A percentile compares a stretch with the other conserved stretches of the same genome.
Conservation (phyloP, 176 grass and related monocot species). For the Zizania latifolia region DNA sequence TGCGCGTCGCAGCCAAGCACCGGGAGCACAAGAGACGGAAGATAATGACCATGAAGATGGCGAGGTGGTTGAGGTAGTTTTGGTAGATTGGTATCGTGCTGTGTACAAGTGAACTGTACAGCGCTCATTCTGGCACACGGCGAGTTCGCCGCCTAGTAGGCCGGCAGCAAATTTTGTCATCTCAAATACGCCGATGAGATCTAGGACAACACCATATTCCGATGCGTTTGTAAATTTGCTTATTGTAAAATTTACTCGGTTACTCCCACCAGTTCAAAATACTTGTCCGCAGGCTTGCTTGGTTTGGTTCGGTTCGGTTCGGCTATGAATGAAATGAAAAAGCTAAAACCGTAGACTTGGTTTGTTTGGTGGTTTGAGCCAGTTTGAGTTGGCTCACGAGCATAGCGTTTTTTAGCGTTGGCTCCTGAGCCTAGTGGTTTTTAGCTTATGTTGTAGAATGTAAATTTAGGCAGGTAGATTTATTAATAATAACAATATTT, state of each 20-base stretch:
- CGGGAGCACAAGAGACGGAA: slow-evolving; percentile 69
- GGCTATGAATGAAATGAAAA: too few species aligned
- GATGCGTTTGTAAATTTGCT: neutral
- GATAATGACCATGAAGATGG: slow-evolving; percentile 68
- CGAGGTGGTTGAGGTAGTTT: slow-evolving; percentile 55
- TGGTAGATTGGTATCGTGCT: neutral
- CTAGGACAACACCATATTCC: neutral
- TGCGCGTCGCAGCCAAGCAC: slow-evolving; percentile 55
- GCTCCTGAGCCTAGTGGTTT: too few species aligned
- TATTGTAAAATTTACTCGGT: neutral
- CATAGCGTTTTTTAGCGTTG: too few species aligned
- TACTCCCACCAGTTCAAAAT: neutral
- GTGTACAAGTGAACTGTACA: neutral
- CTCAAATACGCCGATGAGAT: neutral
- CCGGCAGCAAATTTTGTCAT: slow-evolving; percentile 17
- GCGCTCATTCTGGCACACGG: neutral
- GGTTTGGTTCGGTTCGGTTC: too few species aligned
- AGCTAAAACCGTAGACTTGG: too few species aligned
- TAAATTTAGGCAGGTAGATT: too few species aligned
- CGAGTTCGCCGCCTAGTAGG: neutral
- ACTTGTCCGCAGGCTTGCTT: neutral
- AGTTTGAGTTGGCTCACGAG: too few species aligned
- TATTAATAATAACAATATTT: too few species aligned
- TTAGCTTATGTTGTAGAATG: too few species aligned
- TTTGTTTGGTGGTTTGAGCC: too few species aligned